phyloP scores from a whole-genome alignment of 2,329 filamentous ascomycete genomes.

The Ophiostoma ips region DNA sequence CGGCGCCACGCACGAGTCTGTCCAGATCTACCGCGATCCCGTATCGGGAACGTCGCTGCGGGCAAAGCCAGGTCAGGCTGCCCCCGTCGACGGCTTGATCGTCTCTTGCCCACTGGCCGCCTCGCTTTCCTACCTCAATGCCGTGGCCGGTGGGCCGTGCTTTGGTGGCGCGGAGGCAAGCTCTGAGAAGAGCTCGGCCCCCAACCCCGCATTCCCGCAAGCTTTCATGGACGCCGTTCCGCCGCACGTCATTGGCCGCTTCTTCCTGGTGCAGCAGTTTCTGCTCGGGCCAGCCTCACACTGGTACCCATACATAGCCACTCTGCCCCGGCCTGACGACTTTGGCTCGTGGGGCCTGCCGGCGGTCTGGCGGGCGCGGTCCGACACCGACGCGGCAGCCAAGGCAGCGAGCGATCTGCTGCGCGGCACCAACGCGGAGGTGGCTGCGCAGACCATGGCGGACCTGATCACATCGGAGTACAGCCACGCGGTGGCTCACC shows the following conservation, averaged over 20 bases:
- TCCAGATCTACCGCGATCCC: constrained; percentile 39
- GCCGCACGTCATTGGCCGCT: constrained; percentile 48
- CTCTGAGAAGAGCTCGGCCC: too few relatives aligned
- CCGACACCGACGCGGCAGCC: background rate
- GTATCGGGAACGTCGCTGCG: constrained; percentile 41
- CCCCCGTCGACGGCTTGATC: constrained; percentile 26
- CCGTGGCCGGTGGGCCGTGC: constrained; percentile 22
- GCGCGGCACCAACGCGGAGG: constrained; percentile 37
- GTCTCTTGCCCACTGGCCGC: constrained; percentile 38
- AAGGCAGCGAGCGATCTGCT: constrained; percentile 24
- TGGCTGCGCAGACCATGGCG: constrained; percentile 35
- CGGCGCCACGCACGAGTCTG: constrained; percentile 32
- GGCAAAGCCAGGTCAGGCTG: constrained; percentile 24
- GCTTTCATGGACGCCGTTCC: constrained; percentile 35
- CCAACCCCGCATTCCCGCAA: constrained; percentile 29
- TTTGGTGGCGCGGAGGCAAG: too few relatives aligned
- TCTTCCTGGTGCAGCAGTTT: constrained; percentile 57
- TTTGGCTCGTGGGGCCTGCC: constrained; percentile 39
- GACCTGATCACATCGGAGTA: constrained; percentile 32
- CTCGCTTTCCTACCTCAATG: constrained; percentile 46
- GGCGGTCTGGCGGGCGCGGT: constrained; percentile 47
- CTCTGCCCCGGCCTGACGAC: constrained; percentile 48
- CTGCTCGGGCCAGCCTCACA: constrained; percentile 42
- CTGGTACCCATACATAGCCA: constrained; percentile 55
- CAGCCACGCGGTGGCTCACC: constrained; percentile 16